A percentile compares a stretch with the other conserved stretches of the same genome.
phyloP scores from a whole-genome alignment of 352 stramenopile genomes.

The Blastocystis sp. region DNA sequence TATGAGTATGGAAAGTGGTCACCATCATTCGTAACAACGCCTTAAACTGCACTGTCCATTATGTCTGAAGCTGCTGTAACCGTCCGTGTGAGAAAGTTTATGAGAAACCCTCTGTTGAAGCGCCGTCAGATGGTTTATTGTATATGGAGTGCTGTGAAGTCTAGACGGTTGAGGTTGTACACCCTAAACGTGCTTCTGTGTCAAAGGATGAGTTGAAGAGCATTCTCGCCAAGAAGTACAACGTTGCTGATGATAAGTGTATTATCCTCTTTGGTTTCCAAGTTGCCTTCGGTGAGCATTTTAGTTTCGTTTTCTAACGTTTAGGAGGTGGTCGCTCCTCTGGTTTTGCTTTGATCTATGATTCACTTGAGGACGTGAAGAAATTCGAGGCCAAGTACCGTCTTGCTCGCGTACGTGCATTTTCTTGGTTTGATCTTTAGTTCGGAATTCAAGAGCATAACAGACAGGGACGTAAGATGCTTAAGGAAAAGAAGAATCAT shows the following conservation, averaged over 20 bases:
- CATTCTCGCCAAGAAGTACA: slow-evolving; percentile 59
- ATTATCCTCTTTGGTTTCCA: slow-evolving; percentile 62
- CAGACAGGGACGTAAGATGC: slow-evolving; percentile 59
- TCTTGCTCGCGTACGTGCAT: slow-evolving; percentile 37
- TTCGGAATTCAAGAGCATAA: slow-evolving; percentile 58
- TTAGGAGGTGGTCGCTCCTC: slow-evolving; percentile 49
- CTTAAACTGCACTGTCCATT: slow-evolving; percentile 34
- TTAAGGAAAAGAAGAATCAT: slow-evolving; percentile 62
- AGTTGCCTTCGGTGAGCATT: slow-evolving; percentile 34
- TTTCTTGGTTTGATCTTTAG: not conserved
- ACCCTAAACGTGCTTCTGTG: slow-evolving; percentile 43
- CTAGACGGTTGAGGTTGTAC: slow-evolving; percentile 48
- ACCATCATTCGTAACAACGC: not conserved
- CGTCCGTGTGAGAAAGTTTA: slow-evolving; percentile 60
- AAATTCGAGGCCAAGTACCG: slow-evolving; percentile 61
- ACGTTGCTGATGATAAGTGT: slow-evolving; percentile 61
- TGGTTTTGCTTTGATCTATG: slow-evolving; percentile 60
- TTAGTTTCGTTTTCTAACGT: not conserved
- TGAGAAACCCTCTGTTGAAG: slow-evolving; percentile 62
- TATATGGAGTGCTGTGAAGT: not conserved
- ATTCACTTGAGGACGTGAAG: slow-evolving; percentile 54
- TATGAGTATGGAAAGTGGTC: not conserved
- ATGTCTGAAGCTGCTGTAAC: slow-evolving; percentile 61
- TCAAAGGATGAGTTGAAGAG: slow-evolving; percentile 63
- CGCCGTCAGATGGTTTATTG: slow-evolving; percentile 51